These are phyloP conservation scores for Cyclospora cayetanensis DNA, from an alignment of 169 alveolate species.

Conservation along the genomic window DNA sequence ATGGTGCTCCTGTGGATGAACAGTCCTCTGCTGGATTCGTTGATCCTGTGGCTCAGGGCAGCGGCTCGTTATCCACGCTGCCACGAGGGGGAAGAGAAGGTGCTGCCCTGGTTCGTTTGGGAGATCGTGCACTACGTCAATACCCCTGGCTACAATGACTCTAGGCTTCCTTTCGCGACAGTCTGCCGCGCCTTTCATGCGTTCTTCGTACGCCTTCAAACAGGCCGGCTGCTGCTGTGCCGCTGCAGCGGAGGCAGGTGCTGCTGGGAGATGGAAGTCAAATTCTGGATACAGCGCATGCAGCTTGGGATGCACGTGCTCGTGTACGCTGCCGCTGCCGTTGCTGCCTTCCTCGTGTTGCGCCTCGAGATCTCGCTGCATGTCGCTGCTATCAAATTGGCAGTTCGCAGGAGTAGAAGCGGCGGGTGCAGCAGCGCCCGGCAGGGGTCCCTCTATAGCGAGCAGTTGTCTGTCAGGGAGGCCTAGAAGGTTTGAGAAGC, in stretches of 20 bases:
- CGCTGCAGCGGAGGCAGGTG: background rate
- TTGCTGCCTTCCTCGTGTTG: background rate
- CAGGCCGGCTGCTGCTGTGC: background rate
- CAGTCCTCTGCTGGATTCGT: background rate
- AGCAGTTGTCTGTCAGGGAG: background rate
- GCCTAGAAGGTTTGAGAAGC: background rate
- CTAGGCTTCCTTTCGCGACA: background rate
- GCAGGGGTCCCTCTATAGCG: slow-evolving; percentile 61
- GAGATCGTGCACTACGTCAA: background rate
- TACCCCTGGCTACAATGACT: background rate
- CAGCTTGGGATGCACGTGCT: background rate
- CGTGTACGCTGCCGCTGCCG: background rate
- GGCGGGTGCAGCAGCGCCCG: too few species aligned
- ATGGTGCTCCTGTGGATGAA: background rate
- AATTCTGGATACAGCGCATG: background rate
- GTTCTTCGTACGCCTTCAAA: background rate
- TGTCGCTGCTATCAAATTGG: background rate
- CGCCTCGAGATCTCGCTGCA: background rate
- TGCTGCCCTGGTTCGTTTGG: background rate
- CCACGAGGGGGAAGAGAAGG: background rate
- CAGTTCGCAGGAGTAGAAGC: background rate
- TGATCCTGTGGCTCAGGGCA: background rate
- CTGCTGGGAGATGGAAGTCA: background rate
- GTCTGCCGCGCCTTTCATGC: background rate
- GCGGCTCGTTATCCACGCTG: background rate